A percentile compares a stretch with the other conserved stretches of the same genome.
Conservation (phyloP, 2,329 filamentous ascomycete genomes). For the Hypoxylon sp. region DNA sequence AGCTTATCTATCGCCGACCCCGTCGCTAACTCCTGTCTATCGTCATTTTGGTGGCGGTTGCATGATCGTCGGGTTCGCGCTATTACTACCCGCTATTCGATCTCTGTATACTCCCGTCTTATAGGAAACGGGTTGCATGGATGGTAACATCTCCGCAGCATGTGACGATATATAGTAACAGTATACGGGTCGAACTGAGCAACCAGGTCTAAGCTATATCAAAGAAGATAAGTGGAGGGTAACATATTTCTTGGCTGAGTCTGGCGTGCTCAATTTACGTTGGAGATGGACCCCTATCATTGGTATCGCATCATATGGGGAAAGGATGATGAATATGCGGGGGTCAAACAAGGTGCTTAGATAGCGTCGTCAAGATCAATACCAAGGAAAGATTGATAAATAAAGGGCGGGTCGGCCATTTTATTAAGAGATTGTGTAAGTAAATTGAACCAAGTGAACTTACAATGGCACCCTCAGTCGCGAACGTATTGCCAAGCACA, state of each 20-base stretch:
- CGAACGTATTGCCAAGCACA: constrained; percentile 46
- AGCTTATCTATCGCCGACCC: constrained; percentile 29
- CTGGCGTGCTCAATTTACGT: constrained; percentile 30
- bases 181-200: constrained; percentile 15
- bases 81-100: constrained; percentile 12
- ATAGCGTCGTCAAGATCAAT: constrained; percentile 23
- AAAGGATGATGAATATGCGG: constrained; percentile 41
- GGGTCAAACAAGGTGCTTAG: constrained; percentile 22
- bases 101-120: constrained; percentile 9
- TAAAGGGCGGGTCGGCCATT: constrained; percentile 3
- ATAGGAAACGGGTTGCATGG: not conserved
- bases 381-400: constrained; percentile 32
- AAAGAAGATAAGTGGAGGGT: constrained; percentile 24
- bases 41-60: constrained; percentile 35
- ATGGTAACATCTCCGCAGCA: constrained; percentile 29
- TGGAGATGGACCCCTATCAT: constrained; percentile 35
- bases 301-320: constrained; percentile 41
- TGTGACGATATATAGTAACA: constrained; percentile 36
- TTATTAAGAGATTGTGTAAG: not conserved
- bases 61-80: constrained; percentile 19
- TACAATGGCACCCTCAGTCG: constrained; percentile 51
- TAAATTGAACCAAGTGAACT: constrained; percentile 22
- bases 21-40: constrained; percentile 14
- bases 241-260: constrained; percentile 28
- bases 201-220: constrained; percentile 34